phyloP scores from a whole-genome alignment of 192 early-diverging fungal genomes.

The Chytriomyces sp. region DNA sequence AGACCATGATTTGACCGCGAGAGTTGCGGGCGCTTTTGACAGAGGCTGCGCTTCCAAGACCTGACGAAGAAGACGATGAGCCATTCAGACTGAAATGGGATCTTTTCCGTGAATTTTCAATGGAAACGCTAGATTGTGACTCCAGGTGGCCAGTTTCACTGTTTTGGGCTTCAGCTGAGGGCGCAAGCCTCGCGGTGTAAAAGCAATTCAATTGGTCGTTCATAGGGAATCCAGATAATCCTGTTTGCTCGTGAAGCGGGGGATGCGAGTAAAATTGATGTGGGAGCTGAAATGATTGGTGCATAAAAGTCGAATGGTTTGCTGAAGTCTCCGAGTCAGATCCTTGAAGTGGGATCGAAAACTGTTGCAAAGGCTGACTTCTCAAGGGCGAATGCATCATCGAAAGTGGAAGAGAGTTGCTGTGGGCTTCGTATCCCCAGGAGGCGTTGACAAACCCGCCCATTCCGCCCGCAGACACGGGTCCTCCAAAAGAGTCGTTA shows the following conservation, averaged over 20 bases:
- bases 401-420: conserved; percentile 10
- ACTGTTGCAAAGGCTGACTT: not conserved
- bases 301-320: not conserved
- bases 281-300: not conserved
- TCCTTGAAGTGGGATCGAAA: not conserved
- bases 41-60: too few species aligned
- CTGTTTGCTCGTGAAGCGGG: not conserved
- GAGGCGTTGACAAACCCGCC: conserved; percentile 4
- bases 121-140: too few species aligned
- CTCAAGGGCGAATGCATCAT: conserved; percentile 27
- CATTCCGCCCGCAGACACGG: conserved; percentile 7
- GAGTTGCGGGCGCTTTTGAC: too few species aligned
- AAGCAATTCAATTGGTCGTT: not conserved
- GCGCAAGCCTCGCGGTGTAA: too few species aligned
- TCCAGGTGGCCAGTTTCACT: too few species aligned
- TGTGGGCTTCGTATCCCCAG: not conserved
- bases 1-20: conserved; percentile 26
- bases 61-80: too few species aligned
- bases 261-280: conserved; percentile 16
- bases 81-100: too few species aligned
- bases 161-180: too few species aligned
- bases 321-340: not conserved
- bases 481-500: not conserved
- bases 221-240: conserved; percentile 2
- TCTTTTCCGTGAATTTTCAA: too few species aligned